Base-by-base conservation (phyloP, 805 yeast genomes). In the Zygoascus tannicola region DNA sequence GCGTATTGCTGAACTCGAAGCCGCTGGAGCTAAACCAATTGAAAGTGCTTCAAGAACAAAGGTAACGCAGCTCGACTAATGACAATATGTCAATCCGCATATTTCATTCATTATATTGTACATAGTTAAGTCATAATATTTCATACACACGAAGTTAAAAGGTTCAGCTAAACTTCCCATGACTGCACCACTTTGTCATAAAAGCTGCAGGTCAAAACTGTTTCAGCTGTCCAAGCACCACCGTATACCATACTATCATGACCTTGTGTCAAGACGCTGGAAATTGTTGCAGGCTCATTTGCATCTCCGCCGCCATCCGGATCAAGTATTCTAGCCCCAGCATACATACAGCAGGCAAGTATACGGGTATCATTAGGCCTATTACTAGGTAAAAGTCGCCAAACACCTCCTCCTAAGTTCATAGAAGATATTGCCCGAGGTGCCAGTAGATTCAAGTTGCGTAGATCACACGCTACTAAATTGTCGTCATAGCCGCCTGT, bases 171-270 rank as follows among this genome's bases (percentile, higher is more conserved):
- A 5, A 22, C 18, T 4, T 35, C 44, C 97, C 97, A 90, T 23
- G 72, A 59, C 50, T 88, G 95, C 2, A 90, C 72, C 16, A 83
- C 76, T 44, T 75, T 75, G 60, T 90, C 98, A 65, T 90, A 90
- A 60, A 90, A 90, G 44, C 96, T 86, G 60, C 97, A 90, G 1
- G 96, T 87, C 2, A 76, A 81, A 5, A 82, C 74, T 3, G 59
- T 52, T 3, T 68, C 68, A 1, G 57, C 56, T 12, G 70, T 62
- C 95, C 97, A 88, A 57, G 84, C 95, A 3, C 94, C 96, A 0
- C 97, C 98, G 56, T 90, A 90, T 44, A 90, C 88, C 86, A 92
- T 90, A 47, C 96, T 85, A 40, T 78, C 80, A 58, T 90, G 97
- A 23, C 81, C 83, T 10, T 72, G 50, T 10, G 45, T 48, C 35